Conservation (phyloP, 495 filamentous ascomycete genomes). For the Staphylotrichum longicolle region DNA sequence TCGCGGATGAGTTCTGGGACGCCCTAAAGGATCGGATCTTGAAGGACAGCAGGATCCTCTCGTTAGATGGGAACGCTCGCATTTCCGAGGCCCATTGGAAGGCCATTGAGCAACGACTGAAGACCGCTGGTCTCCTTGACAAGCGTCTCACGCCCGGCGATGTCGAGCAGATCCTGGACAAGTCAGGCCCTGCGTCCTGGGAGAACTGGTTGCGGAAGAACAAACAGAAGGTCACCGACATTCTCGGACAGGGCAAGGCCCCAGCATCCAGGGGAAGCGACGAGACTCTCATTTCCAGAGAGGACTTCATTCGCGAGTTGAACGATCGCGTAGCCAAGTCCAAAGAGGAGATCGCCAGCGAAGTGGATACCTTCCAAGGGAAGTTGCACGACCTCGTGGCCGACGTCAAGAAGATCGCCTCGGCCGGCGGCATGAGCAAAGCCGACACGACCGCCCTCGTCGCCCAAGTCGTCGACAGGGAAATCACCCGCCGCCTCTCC, state of each 20-base stretch:
- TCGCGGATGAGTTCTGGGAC: slow-evolving; percentile 56
- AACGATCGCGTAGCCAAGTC: slow-evolving; percentile 20
- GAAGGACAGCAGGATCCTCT: slow-evolving; percentile 36
- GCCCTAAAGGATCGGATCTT: slow-evolving; percentile 43
- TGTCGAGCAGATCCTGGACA: slow-evolving; percentile 21
- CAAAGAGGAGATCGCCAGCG: slow-evolving; percentile 24
- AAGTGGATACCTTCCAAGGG: slow-evolving; percentile 23
- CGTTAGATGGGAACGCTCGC: slow-evolving; percentile 28
- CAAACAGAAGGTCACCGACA: slow-evolving; percentile 29
- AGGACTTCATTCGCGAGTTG: slow-evolving; percentile 32
- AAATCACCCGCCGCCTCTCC: slow-evolving; percentile 38
- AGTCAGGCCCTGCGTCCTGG: slow-evolving; percentile 31
- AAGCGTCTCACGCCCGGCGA: slow-evolving; percentile 14
- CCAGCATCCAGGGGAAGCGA: not conserved
- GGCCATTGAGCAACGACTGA: slow-evolving; percentile 35
- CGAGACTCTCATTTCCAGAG: slow-evolving; percentile 22
- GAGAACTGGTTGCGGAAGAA: slow-evolving; percentile 40
- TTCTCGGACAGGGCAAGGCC: slow-evolving; percentile 19
- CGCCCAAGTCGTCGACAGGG: slow-evolving; percentile 36
- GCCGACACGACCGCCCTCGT: slow-evolving; percentile 37
- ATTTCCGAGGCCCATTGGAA: slow-evolving; percentile 41
- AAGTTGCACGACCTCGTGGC: slow-evolving; percentile 20
- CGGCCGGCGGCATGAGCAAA: slow-evolving; percentile 26
- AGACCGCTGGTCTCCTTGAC: slow-evolving; percentile 11
- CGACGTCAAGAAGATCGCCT: slow-evolving; percentile 13